Percentiles rank a stretch among this genome's conserved stretches.
Conservation (phyloP, 441 rosid species). For the Erodium moschatum region DNA sequence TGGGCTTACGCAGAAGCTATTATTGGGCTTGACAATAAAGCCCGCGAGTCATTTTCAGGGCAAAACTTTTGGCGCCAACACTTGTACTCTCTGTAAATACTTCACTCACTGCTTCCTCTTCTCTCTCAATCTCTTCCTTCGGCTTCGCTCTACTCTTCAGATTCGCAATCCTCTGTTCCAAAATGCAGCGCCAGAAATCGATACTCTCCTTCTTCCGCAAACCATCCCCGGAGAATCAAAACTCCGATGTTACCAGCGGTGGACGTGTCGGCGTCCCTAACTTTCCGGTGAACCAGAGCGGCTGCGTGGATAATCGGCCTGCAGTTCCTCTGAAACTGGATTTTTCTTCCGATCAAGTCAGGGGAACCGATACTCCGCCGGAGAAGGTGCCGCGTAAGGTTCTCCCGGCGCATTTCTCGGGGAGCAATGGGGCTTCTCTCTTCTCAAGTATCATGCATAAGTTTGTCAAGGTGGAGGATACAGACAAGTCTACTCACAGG, state of each 20-base stretch:
- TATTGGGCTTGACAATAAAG: neutral
- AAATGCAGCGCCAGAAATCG: slow-evolving; percentile 82
- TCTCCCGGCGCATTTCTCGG: slow-evolving; percentile 32
- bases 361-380: slow-evolving; percentile 84
- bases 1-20: neutral
- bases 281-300: slow-evolving; percentile 22
- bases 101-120: neutral
- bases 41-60: neutral
- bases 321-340: slow-evolving; percentile 20
- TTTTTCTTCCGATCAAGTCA: slow-evolving; percentile 36
- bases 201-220: slow-evolving; percentile 66
- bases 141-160: slow-evolving; percentile 6
- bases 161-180: slow-evolving; percentile 14
- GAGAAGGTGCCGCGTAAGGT: slow-evolving; percentile 80
- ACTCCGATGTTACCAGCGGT: slow-evolving; percentile 14
- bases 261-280: slow-evolving; percentile 19
- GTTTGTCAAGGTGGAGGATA: slow-evolving; percentile 57
- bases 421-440: slow-evolving; percentile 40
- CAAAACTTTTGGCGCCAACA: slow-evolving; percentile 54
- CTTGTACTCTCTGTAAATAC: slow-evolving; percentile 2
- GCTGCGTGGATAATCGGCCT: slow-evolving; percentile 19
- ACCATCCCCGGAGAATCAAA: slow-evolving; percentile 39
- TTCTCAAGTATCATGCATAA: slow-evolving; percentile 83
- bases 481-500: slow-evolving; percentile 36
- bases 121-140: slow-evolving; percentile 12